Percentiles rank a stretch among this genome's conserved stretches.
These are phyloP conservation scores for Parachaetomium inaequale DNA, from an alignment of 495 filamentous ascomycete genomes.

Conservation along the genomic window DNA sequence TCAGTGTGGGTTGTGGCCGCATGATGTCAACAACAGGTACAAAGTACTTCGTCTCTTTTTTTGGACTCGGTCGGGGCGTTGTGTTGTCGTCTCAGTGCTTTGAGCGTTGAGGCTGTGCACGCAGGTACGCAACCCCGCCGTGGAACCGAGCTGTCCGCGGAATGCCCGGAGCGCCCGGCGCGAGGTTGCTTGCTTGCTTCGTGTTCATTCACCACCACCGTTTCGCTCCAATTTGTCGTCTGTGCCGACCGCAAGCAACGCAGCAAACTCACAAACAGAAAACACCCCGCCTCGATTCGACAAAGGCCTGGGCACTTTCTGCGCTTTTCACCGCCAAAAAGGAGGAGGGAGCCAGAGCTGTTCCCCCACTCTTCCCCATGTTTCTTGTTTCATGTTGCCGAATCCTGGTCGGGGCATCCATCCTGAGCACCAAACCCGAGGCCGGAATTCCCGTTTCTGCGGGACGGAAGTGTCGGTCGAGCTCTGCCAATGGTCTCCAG, in stretches of 20 bases:
- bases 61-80: no score
- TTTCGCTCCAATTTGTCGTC: neutral
- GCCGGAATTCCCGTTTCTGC: neutral
- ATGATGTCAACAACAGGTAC: no score
- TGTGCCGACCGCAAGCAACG: neutral
- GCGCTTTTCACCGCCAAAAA: neutral
- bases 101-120: neutral
- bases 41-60: no score
- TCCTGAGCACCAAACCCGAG: neutral
- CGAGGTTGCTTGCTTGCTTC: neutral
- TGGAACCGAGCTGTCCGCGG: neutral
- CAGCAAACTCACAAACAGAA: neutral
- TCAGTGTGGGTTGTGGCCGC: no score
- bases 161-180: no score
- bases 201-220: neutral
- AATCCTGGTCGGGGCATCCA: neutral
- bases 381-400: slow-evolving; percentile 23
- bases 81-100: neutral
- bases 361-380: slow-evolving; percentile 7
- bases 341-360: neutral
- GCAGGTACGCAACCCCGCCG: neutral
- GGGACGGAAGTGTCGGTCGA: neutral
- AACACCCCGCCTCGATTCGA: neutral
- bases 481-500: neutral
- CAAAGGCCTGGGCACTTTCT: neutral